Evolutionary conservation across 192 early-diverging fungal genomes (phyloP).

Genomic region (Podila epicladia): DNA sequence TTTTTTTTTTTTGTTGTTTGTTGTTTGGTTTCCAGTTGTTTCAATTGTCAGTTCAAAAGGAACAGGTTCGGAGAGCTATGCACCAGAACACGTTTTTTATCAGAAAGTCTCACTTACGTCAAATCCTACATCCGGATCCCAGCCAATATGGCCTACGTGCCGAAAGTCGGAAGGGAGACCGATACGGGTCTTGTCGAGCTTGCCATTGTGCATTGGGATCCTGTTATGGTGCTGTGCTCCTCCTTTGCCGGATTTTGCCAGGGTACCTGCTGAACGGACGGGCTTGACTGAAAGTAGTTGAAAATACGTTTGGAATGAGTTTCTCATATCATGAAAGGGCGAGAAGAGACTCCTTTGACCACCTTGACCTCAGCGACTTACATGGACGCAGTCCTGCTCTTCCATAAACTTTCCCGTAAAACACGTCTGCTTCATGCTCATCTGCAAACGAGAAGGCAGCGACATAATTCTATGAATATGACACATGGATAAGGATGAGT

Average conservation of each 20-base stretch:
- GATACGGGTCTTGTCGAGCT: slow-evolving; percentile 69
- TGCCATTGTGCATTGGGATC: slow-evolving; percentile 55
- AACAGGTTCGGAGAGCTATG: neutral
- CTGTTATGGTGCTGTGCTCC: slow-evolving; percentile 38
- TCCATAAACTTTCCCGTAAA: slow-evolving; percentile 69
- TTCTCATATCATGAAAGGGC: slow-evolving; percentile 4
- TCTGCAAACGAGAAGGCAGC: slow-evolving; percentile 81
- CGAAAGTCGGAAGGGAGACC: slow-evolving; percentile 60
- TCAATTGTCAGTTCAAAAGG: neutral
- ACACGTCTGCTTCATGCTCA: slow-evolving; percentile 69
- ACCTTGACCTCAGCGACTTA: slow-evolving; percentile 4
- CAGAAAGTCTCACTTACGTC: slow-evolving; percentile 39
- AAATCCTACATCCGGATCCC: slow-evolving; percentile 66
- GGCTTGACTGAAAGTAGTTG: slow-evolving; percentile 28
- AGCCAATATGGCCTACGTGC: slow-evolving; percentile 74
- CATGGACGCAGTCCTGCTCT: slow-evolving; percentile 52
- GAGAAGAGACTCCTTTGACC: no score
- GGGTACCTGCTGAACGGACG: slow-evolving; percentile 38
- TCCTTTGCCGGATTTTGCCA: slow-evolving; percentile 37
- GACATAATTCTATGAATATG: slow-evolving; percentile 54
- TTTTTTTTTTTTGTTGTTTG: slow-evolving; percentile 28
- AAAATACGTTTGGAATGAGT: neutral
- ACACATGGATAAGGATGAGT: neutral
- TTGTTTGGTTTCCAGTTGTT: neutral
- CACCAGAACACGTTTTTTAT: neutral